A percentile compares a stretch with the other conserved stretches of the same genome.
Conservation (phyloP, 192 early-diverging fungal species). For the Coemansia biformis region DNA sequence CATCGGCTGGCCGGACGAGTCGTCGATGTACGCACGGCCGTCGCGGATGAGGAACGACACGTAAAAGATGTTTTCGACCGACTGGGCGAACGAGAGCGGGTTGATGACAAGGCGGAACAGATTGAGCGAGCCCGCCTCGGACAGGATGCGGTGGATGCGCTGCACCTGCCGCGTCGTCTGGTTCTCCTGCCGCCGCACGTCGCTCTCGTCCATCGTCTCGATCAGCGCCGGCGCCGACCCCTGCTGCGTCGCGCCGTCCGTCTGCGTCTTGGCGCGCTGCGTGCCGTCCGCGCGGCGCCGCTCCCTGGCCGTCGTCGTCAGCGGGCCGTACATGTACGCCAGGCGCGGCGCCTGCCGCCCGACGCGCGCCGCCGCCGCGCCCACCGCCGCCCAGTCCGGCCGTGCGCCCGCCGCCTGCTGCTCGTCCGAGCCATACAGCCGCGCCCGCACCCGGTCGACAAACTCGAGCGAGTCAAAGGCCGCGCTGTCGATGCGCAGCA, state of each 20-base stretch:
- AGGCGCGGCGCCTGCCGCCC: slow-evolving; percentile 59
- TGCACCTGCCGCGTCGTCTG: slow-evolving; percentile 82
- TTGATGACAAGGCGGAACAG: slow-evolving; percentile 87
- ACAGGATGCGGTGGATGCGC: slow-evolving; percentile 58
- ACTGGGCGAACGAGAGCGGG: slow-evolving; percentile 85
- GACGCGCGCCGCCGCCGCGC: slow-evolving; percentile 51
- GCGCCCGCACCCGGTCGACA: slow-evolving; percentile 55
- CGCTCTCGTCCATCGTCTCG: slow-evolving; percentile 58
- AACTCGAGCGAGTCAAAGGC: slow-evolving; percentile 76
- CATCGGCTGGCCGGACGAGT: slow-evolving; percentile 63
- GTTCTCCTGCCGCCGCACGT: slow-evolving; percentile 76
- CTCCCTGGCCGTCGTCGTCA: slow-evolving; percentile 26
- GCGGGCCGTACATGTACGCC: slow-evolving; percentile 67
- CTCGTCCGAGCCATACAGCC: slow-evolving; percentile 56
- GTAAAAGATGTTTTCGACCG: slow-evolving; percentile 96
- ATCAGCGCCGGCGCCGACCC: slow-evolving; percentile 25
- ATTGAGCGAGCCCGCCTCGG: slow-evolving; percentile 55
- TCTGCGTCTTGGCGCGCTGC: neutral
- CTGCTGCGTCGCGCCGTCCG: neutral
- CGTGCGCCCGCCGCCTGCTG: slow-evolving; percentile 23
- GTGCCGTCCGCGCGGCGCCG: slow-evolving; percentile 7
- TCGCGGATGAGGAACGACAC: slow-evolving; percentile 93
- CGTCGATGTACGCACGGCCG: slow-evolving; percentile 70
- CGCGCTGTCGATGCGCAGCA: slow-evolving; percentile 67
- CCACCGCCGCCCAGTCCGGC: slow-evolving; percentile 61